Conservation (phyloP, 139 green algal species). For the Volvox africanus region DNA sequence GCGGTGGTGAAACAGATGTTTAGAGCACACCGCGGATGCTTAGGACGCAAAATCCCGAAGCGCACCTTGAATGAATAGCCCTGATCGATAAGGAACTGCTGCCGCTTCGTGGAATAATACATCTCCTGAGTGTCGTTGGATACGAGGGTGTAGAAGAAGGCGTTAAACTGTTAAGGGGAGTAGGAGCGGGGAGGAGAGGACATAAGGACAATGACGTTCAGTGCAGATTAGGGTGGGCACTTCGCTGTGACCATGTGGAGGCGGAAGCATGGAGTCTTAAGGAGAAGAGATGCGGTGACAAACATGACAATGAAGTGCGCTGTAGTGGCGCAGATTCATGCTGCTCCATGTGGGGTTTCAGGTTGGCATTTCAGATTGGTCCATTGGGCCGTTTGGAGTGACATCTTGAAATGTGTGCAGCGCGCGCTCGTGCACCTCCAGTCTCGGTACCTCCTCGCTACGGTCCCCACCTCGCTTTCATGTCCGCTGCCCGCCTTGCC, state of each 20-base stretch:
- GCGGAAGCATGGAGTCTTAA: not conserved
- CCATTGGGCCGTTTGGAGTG: no score
- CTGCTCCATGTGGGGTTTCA: no score
- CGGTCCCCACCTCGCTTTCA: conserved; percentile 18
- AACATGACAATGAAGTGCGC: no score
- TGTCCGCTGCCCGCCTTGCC: conserved; percentile 58
- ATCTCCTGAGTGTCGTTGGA: conserved; percentile 96
- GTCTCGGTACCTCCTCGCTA: not conserved
- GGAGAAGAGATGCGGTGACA: no score
- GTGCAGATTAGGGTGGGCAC: not conserved
- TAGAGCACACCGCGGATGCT: no score
- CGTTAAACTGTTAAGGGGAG: conserved; percentile 86
- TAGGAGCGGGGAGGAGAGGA: not conserved
- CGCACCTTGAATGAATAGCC: conserved; percentile 97
- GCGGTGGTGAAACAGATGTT: no score
- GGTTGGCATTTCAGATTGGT: no score
- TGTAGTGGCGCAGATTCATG: no score
- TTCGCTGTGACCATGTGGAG: not conserved
- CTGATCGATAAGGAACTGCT: conserved; percentile 99
- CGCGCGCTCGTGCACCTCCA: not conserved
- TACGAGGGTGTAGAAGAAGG: conserved; percentile 99
- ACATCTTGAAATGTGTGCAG: no score
- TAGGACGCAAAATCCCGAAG: no score
- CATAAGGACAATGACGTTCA: not conserved
- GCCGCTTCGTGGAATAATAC: conserved; percentile 97